phyloP scores from a whole-genome alignment of 192 early-diverging fungal species.

The Funneliformis mosseae region DNA sequence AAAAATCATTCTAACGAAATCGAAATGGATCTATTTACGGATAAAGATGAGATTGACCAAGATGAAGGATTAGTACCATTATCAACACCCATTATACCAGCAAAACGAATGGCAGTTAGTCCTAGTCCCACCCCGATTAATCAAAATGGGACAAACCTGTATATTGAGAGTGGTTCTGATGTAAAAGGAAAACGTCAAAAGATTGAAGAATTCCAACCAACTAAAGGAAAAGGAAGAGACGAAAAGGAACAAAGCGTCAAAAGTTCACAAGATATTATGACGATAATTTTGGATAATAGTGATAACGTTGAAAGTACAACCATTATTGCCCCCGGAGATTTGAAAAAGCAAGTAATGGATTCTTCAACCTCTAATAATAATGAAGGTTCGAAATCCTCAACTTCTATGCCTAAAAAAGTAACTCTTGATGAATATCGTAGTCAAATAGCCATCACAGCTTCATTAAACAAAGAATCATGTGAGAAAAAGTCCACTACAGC shows the following conservation, averaged over 20 bases:
- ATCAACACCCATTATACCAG: constrained; percentile 15
- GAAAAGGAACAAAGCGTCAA: neutral
- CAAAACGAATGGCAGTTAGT: constrained; percentile 14
- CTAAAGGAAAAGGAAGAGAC: neutral
- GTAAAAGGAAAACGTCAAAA: constrained; percentile 13
- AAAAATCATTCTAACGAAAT: neutral
- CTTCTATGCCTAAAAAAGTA: neutral
- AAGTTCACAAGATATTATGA: neutral
- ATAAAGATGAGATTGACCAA: neutral
- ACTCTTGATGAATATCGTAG: neutral
- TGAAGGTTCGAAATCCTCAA: neutral
- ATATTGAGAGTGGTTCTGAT: neutral
- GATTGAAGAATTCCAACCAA: neutral
- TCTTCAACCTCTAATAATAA: neutral
- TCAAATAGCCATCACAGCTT: neutral
- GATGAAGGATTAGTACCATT: neutral
- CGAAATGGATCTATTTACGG: neutral
- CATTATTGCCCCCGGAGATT: neutral
- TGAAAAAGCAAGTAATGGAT: neutral
- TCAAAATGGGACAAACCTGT: neutral
- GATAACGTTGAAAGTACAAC: neutral
- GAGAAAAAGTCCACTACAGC: neutral
- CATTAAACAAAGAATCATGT: neutral
- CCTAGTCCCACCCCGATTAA: neutral
- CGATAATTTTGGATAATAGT: neutral